Conservation (phyloP, 2,329 filamentous ascomycete genomes). For the Bipolaris bicolor region DNA sequence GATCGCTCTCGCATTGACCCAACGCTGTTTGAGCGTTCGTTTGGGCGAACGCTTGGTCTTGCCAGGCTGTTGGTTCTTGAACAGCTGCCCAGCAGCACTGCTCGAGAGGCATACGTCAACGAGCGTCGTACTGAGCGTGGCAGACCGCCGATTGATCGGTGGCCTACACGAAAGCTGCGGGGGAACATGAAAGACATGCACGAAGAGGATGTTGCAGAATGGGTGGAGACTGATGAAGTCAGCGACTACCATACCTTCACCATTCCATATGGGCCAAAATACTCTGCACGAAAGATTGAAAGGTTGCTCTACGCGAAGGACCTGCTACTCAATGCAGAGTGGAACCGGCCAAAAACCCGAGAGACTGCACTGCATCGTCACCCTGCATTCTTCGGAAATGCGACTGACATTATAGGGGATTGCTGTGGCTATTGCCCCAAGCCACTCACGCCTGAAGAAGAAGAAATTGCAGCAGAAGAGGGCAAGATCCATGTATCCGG, state of each 20-base stretch:
- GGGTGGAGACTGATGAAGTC: conserved; percentile 77
- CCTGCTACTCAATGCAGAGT: conserved; percentile 79
- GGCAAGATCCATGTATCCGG: conserved; percentile 78
- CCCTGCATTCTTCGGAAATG: conserved; percentile 81
- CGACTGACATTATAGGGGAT: conserved; percentile 73
- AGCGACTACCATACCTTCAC: conserved; percentile 75
- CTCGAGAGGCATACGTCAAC: conserved; percentile 73
- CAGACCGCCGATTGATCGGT: conserved; percentile 62
- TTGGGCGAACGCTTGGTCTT: conserved; percentile 75
- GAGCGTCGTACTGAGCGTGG: conserved; percentile 75
- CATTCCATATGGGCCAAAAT: conserved; percentile 67
- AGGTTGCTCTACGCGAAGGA: conserved; percentile 83
- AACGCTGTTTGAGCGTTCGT: conserved; percentile 84
- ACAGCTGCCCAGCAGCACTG: conserved; percentile 70
- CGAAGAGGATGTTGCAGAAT: conserved; percentile 83
- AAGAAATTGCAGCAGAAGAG: conserved; percentile 73
- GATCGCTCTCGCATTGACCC: conserved; percentile 80
- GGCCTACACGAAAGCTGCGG: conserved; percentile 50
- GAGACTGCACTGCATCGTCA: conserved; percentile 80
- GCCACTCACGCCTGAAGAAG: conserved; percentile 72
- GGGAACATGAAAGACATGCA: conserved; percentile 79
- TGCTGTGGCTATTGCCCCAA: conserved; percentile 81
- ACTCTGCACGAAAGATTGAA: conserved; percentile 72
- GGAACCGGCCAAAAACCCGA: conserved; percentile 80
- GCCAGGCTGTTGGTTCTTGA: conserved; percentile 81